Conservation (phyloP, 2,329 filamentous ascomycete genomes). For the Cordyceps farinosa region DNA sequence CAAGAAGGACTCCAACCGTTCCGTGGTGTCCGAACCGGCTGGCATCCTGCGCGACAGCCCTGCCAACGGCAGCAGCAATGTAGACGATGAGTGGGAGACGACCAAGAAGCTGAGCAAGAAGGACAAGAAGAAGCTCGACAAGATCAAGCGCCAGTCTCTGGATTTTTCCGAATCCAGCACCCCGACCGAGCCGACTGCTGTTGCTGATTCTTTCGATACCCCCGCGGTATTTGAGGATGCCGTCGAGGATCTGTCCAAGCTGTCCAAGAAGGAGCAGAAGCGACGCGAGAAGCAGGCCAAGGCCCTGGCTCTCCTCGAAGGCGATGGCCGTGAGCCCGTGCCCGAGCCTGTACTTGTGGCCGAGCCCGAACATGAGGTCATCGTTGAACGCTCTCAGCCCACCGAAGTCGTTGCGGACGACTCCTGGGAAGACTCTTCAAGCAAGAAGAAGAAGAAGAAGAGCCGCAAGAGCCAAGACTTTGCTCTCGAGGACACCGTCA, state of each 20-base stretch:
- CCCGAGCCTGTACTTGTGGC: conserved; percentile 18
- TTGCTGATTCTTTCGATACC: conserved; percentile 10
- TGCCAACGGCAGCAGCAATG: conserved; percentile 21
- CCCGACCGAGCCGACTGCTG: conserved; percentile 12
- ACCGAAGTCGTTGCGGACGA: conserved; percentile 21
- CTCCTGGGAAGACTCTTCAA: conserved; percentile 28
- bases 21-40: conserved; percentile 34
- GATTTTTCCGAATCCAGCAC: conserved; percentile 20
- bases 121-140: conserved; percentile 47
- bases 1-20: conserved; percentile 30
- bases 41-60: conserved; percentile 46
- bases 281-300: conserved; percentile 41
- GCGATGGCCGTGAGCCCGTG: conserved; percentile 18
- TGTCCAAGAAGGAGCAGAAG: conserved; percentile 34
- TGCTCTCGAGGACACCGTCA: conserved; percentile 27
- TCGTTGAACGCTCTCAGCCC: background rate
- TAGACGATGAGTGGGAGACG: conserved; percentile 25
- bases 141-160: conserved; percentile 37
- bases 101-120: conserved; percentile 43
- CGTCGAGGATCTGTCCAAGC: conserved; percentile 25
- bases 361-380: background rate
- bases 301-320: conserved; percentile 26
- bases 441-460: conserved; percentile 36
- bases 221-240: conserved; percentile 24
- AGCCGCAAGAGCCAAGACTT: conserved; percentile 28